These are phyloP conservation scores for Kitagawia praeruptora DNA, from an alignment of 129 eudicot species.

Conservation along the genomic window DNA sequence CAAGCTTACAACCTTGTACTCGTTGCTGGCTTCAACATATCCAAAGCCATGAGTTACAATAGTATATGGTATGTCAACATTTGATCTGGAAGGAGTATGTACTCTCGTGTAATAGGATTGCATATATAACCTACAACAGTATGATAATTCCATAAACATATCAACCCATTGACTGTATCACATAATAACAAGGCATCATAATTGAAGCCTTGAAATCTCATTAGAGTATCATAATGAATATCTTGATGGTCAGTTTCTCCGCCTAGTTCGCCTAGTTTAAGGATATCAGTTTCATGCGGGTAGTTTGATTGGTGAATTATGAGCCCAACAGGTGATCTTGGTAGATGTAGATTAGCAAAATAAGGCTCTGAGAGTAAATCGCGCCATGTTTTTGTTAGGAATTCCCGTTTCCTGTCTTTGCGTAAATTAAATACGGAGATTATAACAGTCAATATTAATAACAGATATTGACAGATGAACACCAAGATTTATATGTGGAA, in stretches of 20 bases:
- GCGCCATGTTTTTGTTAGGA: too few relatives aligned
- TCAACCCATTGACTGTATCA: background rate
- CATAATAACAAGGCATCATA: background rate
- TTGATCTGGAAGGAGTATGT: background rate
- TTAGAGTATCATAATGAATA: background rate
- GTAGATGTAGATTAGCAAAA: background rate
- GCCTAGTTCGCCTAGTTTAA: background rate
- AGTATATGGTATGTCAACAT: background rate
- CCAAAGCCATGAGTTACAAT: slow-evolving; percentile 6
- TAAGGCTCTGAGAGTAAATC: background rate
- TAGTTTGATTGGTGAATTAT: background rate
- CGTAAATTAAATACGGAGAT: too few relatives aligned
- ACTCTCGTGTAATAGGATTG: background rate
- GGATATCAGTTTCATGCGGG: background rate
- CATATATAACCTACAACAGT: background rate
- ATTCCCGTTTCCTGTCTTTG: too few relatives aligned
- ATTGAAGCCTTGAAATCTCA: background rate
- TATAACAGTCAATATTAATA: too few relatives aligned
- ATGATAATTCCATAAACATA: background rate
- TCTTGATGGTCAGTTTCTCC: background rate
- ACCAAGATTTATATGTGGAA: too few relatives aligned
- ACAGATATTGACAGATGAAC: too few relatives aligned
- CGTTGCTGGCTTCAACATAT: background rate
- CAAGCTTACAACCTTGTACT: slow-evolving; percentile 18
- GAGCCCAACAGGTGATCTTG: background rate